Evolutionary conservation across 345 rosid genomes (phyloP), one percentile per base, ranked within the genome.

Genomic region (Gossypium rotundifolium): DNA sequence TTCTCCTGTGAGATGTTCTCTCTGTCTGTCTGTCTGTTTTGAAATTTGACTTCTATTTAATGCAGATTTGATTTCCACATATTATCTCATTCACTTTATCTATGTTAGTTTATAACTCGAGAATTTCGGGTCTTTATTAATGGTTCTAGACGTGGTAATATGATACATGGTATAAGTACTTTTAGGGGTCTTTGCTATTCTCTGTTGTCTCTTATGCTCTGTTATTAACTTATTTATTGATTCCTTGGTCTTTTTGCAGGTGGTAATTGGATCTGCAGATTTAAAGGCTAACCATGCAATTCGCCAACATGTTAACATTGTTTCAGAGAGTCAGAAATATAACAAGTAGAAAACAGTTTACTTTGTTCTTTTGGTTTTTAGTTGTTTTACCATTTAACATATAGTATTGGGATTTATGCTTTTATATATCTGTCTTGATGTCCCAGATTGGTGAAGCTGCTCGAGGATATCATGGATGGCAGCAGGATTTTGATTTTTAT

Each of bases 381-480:
- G 12, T 49, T 33, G 46, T 66, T 42, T 11, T 22, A 18, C 46
- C 70, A 71, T 59, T 29, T 57, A 64, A 27, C 65, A 16, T 54
- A 33, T 76, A 48, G 13, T 38, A 18, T 40, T 73, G 33, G 11
- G 25, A 46, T 29, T 14, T 59, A n/a, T 40, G 49, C 58, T 58
- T 51, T 76, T 65, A 10, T 22, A 5, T n/a, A 75, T 44, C 51
- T 33, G 14, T 54, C 59, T 54, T 54, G 29, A 16, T 16, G 38
- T 74, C 74, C 45, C 82, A 95, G 99, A 81, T 80, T 95, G 86
- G 97, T 91, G 78, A 91, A 91, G 81, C 82, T 95, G 85, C 90
- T 95, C 33, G 99, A 95, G 82, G 99, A 95, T 81, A 95, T 95
- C 75, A 95, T 95, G 99, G 99, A 95, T 84, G 99, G 99, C 42